Percentiles rank a stretch among this genome's conserved stretches.
Conservation (phyloP, 768 basidiomycete genomes). For the Naganishia friedmannii region DNA sequence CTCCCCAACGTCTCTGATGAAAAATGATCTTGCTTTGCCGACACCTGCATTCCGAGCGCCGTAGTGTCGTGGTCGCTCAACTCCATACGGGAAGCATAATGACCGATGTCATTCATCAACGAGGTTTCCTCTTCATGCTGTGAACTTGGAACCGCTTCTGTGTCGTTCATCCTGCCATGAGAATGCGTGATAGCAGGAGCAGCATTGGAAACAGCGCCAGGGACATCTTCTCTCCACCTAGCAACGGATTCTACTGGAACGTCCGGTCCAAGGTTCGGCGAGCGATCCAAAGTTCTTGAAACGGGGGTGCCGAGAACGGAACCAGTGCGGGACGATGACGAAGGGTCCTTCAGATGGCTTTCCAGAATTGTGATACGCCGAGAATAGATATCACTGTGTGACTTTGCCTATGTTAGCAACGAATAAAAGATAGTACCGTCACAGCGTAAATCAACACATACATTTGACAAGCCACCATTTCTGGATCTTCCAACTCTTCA, state of each 20-base stretch:
- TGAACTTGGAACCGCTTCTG: neutral
- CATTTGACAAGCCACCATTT: conserved; percentile 41
- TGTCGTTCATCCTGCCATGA: neutral
- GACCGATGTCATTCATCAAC: neutral
- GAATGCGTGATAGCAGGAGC: neutral
- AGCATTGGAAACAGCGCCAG: neutral
- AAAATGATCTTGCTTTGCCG: neutral
- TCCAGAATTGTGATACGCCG: conserved; percentile 38
- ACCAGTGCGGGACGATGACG: conserved; percentile 9
- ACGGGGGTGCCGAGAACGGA: conserved; percentile 12
- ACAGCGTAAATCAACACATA: conserved; percentile 23
- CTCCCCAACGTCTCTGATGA: neutral
- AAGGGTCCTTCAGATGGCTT: conserved; percentile 10
- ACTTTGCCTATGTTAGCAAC: neutral
- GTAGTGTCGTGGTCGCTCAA: neutral
- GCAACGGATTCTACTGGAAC: conserved; percentile 8
- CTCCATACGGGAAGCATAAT: neutral
- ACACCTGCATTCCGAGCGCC: neutral
- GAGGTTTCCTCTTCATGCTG: conserved; percentile 4
- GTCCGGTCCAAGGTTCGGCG: neutral
- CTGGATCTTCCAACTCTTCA: conserved; percentile 40
- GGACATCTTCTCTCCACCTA: conserved; percentile 17
- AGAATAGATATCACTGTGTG: conserved; percentile 30
- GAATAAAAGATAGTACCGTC: neutral
- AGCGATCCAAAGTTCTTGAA: conserved; percentile 7